Percentiles rank a stretch among this genome's conserved stretches.
phyloP scores from a whole-genome alignment of 345 rosid genomes.

The Cochlearia excelsa region DNA sequence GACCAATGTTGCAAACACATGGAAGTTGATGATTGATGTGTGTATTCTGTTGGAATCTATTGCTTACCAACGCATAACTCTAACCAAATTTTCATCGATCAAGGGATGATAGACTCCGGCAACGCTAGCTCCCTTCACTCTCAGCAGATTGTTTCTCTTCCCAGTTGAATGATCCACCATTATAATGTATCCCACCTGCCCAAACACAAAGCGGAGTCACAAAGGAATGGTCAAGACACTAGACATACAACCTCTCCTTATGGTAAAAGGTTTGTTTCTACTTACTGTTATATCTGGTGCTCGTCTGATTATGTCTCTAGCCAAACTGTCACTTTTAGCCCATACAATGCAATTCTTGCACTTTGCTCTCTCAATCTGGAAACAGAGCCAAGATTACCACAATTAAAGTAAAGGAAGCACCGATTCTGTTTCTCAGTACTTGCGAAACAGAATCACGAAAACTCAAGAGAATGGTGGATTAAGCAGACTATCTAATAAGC shows the following conservation, averaged over 20 bases:
- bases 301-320: constrained; percentile 62
- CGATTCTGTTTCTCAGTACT: neutral
- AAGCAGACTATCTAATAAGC: neutral
- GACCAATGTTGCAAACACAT: constrained; percentile 13
- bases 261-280: constrained; percentile 4
- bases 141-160: constrained; percentile 49
- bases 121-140: constrained; percentile 79
- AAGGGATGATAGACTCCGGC: constrained; percentile 77
- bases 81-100: constrained; percentile 56
- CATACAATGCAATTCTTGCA: constrained; percentile 80
- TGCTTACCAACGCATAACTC: constrained; percentile 59
- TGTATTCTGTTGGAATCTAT: neutral
- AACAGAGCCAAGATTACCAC: constrained; percentile 18
- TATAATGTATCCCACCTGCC: constrained; percentile 89
- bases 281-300: constrained; percentile 57
- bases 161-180: constrained; percentile 73
- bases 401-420: neutral
- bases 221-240: constrained; percentile 10
- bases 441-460: too few relatives aligned
- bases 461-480: neutral
- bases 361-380: constrained; percentile 54
- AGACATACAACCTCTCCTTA: neutral
- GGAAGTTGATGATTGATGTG: neutral
- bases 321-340: constrained; percentile 87
- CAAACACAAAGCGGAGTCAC: constrained; percentile 7